These are phyloP conservation scores for Ophiostoma triangulosporum DNA, from an alignment of 2,329 filamentous ascomycete species.

Conservation along the genomic window DNA sequence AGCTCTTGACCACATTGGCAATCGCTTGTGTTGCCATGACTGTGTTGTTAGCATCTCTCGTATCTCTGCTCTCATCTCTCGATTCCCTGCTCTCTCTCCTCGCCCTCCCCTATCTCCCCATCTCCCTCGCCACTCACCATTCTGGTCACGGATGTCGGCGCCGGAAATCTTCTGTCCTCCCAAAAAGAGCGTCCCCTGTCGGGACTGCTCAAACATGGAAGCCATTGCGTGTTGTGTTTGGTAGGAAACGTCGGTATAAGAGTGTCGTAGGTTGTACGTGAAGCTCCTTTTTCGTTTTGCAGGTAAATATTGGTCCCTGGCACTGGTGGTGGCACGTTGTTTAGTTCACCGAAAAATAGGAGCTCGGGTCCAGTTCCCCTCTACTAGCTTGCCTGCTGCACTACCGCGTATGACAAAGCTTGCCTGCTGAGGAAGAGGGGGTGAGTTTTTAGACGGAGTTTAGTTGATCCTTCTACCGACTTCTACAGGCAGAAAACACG, in stretches of 20 bases:
- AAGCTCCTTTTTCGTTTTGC: slow-evolving; percentile 6
- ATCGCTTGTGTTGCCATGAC: slow-evolving; percentile 94
- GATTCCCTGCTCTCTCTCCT: background rate
- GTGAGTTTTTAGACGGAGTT: slow-evolving; percentile 10
- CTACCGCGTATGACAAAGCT: background rate
- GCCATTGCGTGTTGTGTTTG: slow-evolving; percentile 51
- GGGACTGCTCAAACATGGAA: slow-evolving; percentile 88
- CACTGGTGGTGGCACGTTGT: background rate
- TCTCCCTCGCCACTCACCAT: slow-evolving; percentile 40
- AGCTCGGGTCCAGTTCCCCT: background rate
- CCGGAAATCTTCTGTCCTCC: slow-evolving; percentile 97
- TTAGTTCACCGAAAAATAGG: background rate
- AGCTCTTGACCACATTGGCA: slow-evolving; percentile 97
- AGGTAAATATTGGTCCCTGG: slow-evolving; percentile 3
- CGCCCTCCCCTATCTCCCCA: slow-evolving; percentile 7
- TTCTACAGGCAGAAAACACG: background rate
- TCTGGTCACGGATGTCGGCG: slow-evolving; percentile 91
- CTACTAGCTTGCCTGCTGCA: background rate
- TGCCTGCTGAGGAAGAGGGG: slow-evolving; percentile 5
- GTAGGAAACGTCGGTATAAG: too few species aligned
- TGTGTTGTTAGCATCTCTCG: slow-evolving; percentile 24
- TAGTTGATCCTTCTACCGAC: slow-evolving; percentile 12
- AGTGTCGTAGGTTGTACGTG: background rate
- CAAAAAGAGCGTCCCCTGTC: slow-evolving; percentile 92
- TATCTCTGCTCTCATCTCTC: background rate